These are phyloP conservation scores for Jamesozyma piceae DNA, from an alignment of 805 yeast species.

Conservation along the genomic window DNA sequence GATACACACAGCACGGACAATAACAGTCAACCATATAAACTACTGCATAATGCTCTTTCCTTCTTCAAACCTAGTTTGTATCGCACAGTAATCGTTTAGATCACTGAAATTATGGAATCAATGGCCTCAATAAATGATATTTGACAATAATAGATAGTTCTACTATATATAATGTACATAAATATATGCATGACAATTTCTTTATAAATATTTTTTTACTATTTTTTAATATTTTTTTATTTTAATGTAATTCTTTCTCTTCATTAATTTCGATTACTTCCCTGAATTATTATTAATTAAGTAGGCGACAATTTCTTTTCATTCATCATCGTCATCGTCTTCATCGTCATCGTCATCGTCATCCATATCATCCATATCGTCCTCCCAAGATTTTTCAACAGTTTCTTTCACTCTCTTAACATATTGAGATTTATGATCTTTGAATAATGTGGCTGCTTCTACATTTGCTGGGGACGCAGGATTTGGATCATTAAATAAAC, in stretches of 20 bases:
- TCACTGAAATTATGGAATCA: too few species aligned
- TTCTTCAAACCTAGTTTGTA: too few species aligned
- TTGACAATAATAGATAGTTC: not conserved
- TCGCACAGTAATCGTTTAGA: too few species aligned
- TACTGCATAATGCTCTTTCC: too few species aligned
- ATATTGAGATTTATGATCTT: slow-evolving; percentile 90
- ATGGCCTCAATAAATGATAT: not conserved
- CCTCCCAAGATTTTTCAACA: slow-evolving; percentile 90
- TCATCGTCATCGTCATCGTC: slow-evolving; percentile 32
- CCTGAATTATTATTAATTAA: too few species aligned
- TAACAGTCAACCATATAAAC: too few species aligned
- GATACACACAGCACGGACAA: too few species aligned
- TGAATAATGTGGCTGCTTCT: slow-evolving; percentile 91
- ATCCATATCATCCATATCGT: slow-evolving; percentile 43
- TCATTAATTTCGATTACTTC: too few species aligned
- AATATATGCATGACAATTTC: not conserved
- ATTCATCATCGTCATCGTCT: slow-evolving; percentile 11
- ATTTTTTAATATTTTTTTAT: too few species aligned
- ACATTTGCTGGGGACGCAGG: slow-evolving; percentile 95
- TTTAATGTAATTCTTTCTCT: too few species aligned
- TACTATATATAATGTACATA: not conserved
- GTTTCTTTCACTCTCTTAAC: slow-evolving; percentile 86
- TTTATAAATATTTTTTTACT: too few species aligned
- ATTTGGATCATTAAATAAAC: slow-evolving; percentile 89
- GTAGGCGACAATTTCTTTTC: too few species aligned